phyloP scores from a whole-genome alignment of 441 rosid species.

The Manihot esculenta region DNA sequence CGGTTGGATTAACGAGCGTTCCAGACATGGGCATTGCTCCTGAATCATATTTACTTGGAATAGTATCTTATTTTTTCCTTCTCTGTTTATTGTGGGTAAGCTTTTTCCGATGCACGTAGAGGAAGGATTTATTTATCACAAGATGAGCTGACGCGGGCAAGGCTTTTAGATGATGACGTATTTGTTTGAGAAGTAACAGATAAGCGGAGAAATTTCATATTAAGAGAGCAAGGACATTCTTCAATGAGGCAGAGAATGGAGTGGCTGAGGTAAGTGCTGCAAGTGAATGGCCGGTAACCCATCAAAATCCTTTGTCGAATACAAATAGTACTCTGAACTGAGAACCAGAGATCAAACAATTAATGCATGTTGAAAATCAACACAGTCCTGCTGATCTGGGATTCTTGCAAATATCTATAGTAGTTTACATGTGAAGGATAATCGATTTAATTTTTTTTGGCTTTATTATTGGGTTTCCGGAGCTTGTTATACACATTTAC shows the following conservation, averaged over 20 bases:
- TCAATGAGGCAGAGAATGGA: slow-evolving; percentile 80
- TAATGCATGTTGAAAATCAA: too few relatives aligned
- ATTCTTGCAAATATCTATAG: too few relatives aligned
- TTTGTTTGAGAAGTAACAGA: slow-evolving; percentile 69
- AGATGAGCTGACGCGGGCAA: slow-evolving; percentile 71
- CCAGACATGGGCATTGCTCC: slow-evolving; percentile 90
- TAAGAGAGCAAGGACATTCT: slow-evolving; percentile 81
- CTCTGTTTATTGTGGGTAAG: too few relatives aligned
- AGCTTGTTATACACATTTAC: not conserved
- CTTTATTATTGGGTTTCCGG: not conserved
- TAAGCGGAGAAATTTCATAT: slow-evolving; percentile 82
- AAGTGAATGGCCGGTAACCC: slow-evolving; percentile 82
- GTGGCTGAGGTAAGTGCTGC: slow-evolving; percentile 65
- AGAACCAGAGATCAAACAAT: too few relatives aligned
- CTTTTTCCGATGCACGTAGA: slow-evolving; percentile 59
- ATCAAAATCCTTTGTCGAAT: not conserved
- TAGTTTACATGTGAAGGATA: too few relatives aligned
- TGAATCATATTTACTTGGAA: slow-evolving; percentile 36
- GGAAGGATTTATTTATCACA: slow-evolving; percentile 85
- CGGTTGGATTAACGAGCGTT: slow-evolving; percentile 88
- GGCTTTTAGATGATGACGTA: slow-evolving; percentile 80
- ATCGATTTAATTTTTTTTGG: not conserved
- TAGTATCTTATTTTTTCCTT: too few relatives aligned
- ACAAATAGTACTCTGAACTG: too few relatives aligned
- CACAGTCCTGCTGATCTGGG: too few relatives aligned